Evolutionary conservation across 371 early-diverging fungal genomes (phyloP), one percentile per base, ranked within the genome.

Genomic region (Rhizopus microsporus): DNA sequence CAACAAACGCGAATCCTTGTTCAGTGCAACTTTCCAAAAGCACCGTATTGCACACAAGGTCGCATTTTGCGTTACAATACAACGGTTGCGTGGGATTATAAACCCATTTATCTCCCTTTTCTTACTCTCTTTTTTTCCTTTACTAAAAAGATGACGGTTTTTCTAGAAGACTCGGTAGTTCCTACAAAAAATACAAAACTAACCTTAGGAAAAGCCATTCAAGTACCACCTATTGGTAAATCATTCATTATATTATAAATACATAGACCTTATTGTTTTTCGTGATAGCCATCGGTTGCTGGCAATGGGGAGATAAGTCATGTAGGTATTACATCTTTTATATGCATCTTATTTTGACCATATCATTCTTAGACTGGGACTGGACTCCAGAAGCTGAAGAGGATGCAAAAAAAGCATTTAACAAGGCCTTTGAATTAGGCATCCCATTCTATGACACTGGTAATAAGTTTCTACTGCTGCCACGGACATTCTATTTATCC

Each of bases 251-350:
- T 9, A 34, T 9, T 35, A 3, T 30, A 12, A 7, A 9, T 51
- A 7, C 6, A 35, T 3, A 42, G 15, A 23, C 23, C 42, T 8
- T 13, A 8, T 15, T 30, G n/a, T 23, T 30, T 29, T 12, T 32
- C 17, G n/a, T 51, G 1, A 39, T 40, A 71, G 81, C 81, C 30
- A 72, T 83, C 40, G 83, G 83, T 43, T 69, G 73, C 15, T 83
- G 83, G 83, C 73, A 80, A 49, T 82, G 78, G 78, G 83, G 83
- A 13, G 83, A 76, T 59, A 70, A 62, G 4, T 29, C 17, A 9
- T 43, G 72, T 77, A 73, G 69, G 54, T 7, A 16, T 4, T 34
- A 42, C 8, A 48, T 51, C 9, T 3, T 5, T 42, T 23, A 23
- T 13, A 13, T 13, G 5, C 5, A 49, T 12, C 0, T 30, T 23